Base-by-base conservation (phyloP, 2,329 filamentous ascomycete genomes). In the Pseudogymnoascus sp. region DNA sequence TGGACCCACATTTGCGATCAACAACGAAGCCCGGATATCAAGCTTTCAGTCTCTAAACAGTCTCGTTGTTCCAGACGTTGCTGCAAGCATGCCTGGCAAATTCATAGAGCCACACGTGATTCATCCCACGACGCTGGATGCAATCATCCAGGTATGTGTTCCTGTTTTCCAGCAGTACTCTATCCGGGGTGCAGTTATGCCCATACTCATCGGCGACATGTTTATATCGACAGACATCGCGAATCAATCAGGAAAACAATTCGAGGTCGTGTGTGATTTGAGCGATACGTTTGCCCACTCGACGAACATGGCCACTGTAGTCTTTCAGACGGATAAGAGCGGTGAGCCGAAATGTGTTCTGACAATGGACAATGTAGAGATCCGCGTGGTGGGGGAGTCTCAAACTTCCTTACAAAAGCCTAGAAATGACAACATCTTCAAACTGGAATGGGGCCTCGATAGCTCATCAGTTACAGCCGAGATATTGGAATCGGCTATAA, bases 1-100 rank as follows among this genome's bases (percentile, higher is more conserved):
- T 64, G 61, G 35, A 4, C 19, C 14, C 16, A 45, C 22, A 22
- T 61, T 61, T 30, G 25, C 35, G 6, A 45, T 41, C n/a, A 61
- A 42, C 12, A 19, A 11, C 30, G 30, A 33, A 4, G 58, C 41
- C 58, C 59, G 6, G 62, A 62, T 5, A 60, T 62, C 25, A 58
- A 14, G 16, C 14, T 41, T 33, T 16, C 23, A 52, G 36, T 42
- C 59, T 39, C 19, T 58, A 3, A 38, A 30, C 4, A 33, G 16
- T 22, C 25, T 63, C 23, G 14, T n/a, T 30, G 42, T 64, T 9
- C 49, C 36, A 38, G 36, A 38, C 36, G 16, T 38, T 38, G 36
- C 36, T 16, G 14, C 36, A 38, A 38, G 5, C 4, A 38, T 38
- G 36, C 14, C 36, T 38, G 36, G 36, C 14, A 38, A 38, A n/a